phyloP scores from a whole-genome alignment of 441 rosid species.

The Eruca vesicaria region DNA sequence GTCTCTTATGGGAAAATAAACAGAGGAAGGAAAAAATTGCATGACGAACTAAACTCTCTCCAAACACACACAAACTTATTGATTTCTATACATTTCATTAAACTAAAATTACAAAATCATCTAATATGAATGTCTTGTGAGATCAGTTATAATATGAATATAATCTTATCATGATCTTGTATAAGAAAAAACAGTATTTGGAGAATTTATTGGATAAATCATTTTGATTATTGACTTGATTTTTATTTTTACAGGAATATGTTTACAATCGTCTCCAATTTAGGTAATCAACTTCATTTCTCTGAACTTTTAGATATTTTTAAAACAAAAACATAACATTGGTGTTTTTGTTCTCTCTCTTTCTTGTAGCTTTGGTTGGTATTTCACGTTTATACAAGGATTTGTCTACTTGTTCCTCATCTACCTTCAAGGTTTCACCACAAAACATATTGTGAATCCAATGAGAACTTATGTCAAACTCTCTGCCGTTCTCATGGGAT shows the following conservation, averaged over 20 bases:
- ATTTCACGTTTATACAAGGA: slow-evolving; percentile 88
- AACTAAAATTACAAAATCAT: neutral
- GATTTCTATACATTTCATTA: neutral
- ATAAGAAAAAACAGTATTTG: neutral
- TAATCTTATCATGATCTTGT: too few relatives aligned
- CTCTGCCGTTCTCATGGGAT: slow-evolving; percentile 93
- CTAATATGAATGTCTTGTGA: neutral
- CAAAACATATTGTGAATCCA: slow-evolving; percentile 81
- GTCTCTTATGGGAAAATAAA: slow-evolving; percentile 21
- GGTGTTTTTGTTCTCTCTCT: neutral
- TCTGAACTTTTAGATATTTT: neutral
- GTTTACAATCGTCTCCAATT: slow-evolving; percentile 85
- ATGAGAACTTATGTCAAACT: slow-evolving; percentile 92
- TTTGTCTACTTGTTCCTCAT: slow-evolving; percentile 69
- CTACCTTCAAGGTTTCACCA: slow-evolving; percentile 82
- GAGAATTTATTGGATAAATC: slow-evolving; percentile 3
- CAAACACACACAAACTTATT: slow-evolving; percentile 4
- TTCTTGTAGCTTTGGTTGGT: slow-evolving; percentile 83
- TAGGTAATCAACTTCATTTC: slow-evolving; percentile 45
- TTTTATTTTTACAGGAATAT: slow-evolving; percentile 60
- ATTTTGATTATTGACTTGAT: slow-evolving; percentile 7
- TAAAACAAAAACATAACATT: neutral
- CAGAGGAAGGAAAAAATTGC: slow-evolving; percentile 18
- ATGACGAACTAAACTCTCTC: slow-evolving; percentile 22
- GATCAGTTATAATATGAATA: too few relatives aligned